Evolutionary conservation across 2,329 filamentous ascomycete species (phyloP), one percentile per base, ranked within the genome.

Genomic region (Dichotomopilus funicola): DNA sequence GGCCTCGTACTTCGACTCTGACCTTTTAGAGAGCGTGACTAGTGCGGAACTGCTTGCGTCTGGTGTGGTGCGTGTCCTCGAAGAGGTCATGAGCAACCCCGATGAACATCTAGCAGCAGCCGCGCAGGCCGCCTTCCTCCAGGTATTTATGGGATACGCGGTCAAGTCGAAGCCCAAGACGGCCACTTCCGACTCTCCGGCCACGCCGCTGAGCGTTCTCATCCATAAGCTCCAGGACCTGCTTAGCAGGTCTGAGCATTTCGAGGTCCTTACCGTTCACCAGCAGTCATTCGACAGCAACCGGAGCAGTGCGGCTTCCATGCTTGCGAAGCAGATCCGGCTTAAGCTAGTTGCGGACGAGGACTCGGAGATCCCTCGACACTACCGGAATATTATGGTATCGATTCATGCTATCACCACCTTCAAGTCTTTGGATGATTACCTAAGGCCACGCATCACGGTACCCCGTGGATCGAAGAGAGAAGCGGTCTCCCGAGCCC

Each of bases 331-430:
- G 70, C 94, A 99, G 67, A 86, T 99, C 37, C 84, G 92, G 37
- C 80, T 99, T 45, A 91, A 90, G 64, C 78, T 99, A 37, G 82
- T 91, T 40, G 92, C 94, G 1, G 91, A 95, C 62, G 91, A 95
- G 1, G 87, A 91, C 47, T 92, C 91, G 0, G 89, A 94, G 49
- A 94, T 99, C 57, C 94, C 94, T 13, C 81, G 85, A 38, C 79
- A 87, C 0, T 97, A 95, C 68, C 83, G 89, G 27, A 96, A 92
- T 63, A 95, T 99, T 60, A 96, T 96, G 87, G 94, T 99, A 1
- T 95, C 91, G 0, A 99, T 99, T 55, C 94, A 99, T 69, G 94
- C 94, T 12, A 97, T 99, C 66, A 92, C 94, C 2, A 97, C 91
- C 0, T 97, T 99, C 76, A 97, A 96, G 70, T 89, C 92, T 0